phyloP scores from a whole-genome alignment of 768 basidiomycete species.

The Daedaleopsis sinensis region DNA sequence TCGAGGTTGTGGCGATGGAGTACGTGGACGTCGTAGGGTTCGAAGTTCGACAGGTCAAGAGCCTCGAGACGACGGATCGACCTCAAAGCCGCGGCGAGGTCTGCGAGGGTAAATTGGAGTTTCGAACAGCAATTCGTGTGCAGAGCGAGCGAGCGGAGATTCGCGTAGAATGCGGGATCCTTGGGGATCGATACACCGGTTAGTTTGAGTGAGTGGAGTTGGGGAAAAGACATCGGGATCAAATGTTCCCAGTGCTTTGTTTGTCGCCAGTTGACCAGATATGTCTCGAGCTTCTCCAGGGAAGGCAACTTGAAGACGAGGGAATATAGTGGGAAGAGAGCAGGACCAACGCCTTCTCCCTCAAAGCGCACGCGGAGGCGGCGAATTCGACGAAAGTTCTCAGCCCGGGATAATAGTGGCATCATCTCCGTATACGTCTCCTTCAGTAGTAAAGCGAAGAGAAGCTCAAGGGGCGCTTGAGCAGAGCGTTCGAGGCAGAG shows the following conservation, averaged over 20 bases:
- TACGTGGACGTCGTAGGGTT: not conserved
- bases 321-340: too few species aligned
- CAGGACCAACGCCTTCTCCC: too few species aligned
- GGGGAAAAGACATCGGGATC: not conserved
- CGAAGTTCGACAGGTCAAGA: not conserved
- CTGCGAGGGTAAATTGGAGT: not conserved
- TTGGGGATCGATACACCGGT: not conserved
- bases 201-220: not conserved
- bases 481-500: not conserved
- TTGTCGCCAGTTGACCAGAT: not conserved
- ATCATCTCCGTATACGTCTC: not conserved
- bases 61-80: too few species aligned
- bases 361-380: not conserved
- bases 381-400: not conserved
- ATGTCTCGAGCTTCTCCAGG: not conserved
- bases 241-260: not conserved
- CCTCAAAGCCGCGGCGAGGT: not conserved
- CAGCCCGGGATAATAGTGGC: not conserved
- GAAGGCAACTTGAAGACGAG: not conserved
- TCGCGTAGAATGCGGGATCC: not conserved
- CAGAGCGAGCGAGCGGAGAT: not conserved
- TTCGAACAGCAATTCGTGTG: not conserved
- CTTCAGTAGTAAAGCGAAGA: not conserved
- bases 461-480: not conserved
- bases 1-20: not conserved